Base-by-base conservation (phyloP, 31 red algal genomes). In the Endocladia muricata region DNA sequence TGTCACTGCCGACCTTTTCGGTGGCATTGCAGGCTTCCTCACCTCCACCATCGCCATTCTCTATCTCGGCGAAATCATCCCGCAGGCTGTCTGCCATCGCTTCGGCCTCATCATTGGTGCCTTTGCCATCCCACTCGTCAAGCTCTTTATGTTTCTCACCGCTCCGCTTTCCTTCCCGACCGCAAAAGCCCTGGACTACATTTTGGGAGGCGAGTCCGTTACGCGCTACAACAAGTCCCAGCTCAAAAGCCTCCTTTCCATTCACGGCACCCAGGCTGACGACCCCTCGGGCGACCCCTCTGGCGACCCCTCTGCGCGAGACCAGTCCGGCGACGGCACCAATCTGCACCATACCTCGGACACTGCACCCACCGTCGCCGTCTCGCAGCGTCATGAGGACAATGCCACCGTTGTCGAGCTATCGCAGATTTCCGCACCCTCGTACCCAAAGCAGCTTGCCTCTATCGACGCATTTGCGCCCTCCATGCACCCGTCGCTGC, bases 31-130 rank as follows among this genome's bases (percentile, higher is more conserved):
- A 11, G 96, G 96, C 49, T 94, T 98, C 60, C 37, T 89, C 25
- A 63, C 83, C 40, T 95, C 92, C 22, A 98, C 96, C 15, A 43
- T 95, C 36, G 43, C 70, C 52, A 94, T 98, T 61, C 83, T 98
- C 4, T 89, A 90, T 56, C 22, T 98, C 37, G 96, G 91, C 3
- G 96, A 98, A 73, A 98, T 98, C 70, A 89, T 94, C 15, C 96
- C 96, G 2, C 96, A 98, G 75, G 85, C 96, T n/a, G 72, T 98
- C 15, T 95, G 96, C 59, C 88, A 92, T 47, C 78, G 84, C 48
- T 98, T 88, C 68, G 96, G 91, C 47, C 77, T 98, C 31, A 51
- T 77, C 41, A 76, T 98, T 33, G 96, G 96, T 28, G 78, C 83
- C 11, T 56, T 88, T 70, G 73, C 82, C 28, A 70, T 95, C 5